Evolutionary conservation across 2,329 filamentous ascomycete species (phyloP), one percentile per base, ranked within the genome.

Genomic region (Kalmusia sp.): DNA sequence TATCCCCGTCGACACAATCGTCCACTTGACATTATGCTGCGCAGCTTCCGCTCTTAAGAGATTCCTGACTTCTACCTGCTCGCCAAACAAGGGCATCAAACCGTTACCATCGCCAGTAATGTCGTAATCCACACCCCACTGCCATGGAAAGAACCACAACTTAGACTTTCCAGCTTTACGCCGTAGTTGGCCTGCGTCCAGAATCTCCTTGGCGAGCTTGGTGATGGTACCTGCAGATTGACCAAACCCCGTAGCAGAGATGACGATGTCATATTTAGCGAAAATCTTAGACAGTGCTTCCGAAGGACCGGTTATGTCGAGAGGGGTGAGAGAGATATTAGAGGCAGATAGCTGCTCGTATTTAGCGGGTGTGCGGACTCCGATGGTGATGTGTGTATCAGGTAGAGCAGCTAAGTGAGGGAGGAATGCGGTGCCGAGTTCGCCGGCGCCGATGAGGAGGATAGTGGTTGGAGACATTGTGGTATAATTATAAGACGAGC

Each of bases 71-170:
- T 27, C 78, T 0, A 87, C 75, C 73, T 90, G 87, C 77, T 89
- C 87, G 53, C 87, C 86, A 61, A 90, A 91, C 12, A 91, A 65
- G 28, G 85, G 82, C 69, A 89, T 87, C 37, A 82, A 76, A 22
- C 82, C 84, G 0, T 82, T 82, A 0, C 75, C 69, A 0, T 69
- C 65, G 3, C 86, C 86, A 14, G 90, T 84, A 24, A 76, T 67
- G 51, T 91, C 87, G 71, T 91, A 91, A 65, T 91, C 86, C 21
- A 90, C 83, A 1, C 88, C 88, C 67, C 87, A 91, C 69, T 91
- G 88, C 88, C 88, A 91, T 0, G 88, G 88, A 15, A 91, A 80
- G 64, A 82, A 91, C 65, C 68, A 69, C 2, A 68, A 4, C 8
- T 34, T 58, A 0, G 21, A 31, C 11, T 58, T 37, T 0, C 54